Evolutionary conservation across 2,329 filamentous ascomycete genomes (phyloP).

Genomic region (Sclerotinia spermophila): DNA sequence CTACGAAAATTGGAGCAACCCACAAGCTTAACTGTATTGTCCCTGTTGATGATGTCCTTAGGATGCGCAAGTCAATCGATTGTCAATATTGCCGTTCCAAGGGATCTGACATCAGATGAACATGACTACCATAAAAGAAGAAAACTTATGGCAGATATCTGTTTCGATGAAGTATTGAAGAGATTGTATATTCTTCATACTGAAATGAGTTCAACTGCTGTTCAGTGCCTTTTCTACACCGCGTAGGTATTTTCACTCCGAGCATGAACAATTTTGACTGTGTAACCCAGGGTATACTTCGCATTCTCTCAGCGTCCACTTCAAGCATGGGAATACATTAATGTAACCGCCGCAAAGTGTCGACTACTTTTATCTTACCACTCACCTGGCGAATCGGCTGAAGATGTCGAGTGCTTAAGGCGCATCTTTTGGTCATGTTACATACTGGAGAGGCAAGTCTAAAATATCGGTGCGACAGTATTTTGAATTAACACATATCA

Average conservation of each 20-base stretch:
- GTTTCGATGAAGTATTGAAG: slow-evolving; percentile 41
- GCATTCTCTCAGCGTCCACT: slow-evolving; percentile 49
- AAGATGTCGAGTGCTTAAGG: slow-evolving; percentile 47
- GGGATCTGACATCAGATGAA: slow-evolving; percentile 31
- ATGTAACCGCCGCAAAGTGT: slow-evolving; percentile 48
- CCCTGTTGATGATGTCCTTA: slow-evolving; percentile 46
- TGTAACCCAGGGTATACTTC: slow-evolving; percentile 43
- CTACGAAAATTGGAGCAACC: neutral
- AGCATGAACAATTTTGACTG: neutral
- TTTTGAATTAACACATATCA: slow-evolving; percentile 26
- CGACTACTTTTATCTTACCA: slow-evolving; percentile 47
- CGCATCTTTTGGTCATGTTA: slow-evolving; percentile 55
- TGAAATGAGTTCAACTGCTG: slow-evolving; percentile 45
- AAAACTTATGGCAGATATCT: slow-evolving; percentile 29
- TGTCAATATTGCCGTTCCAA: slow-evolving; percentile 30
- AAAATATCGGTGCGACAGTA: neutral
- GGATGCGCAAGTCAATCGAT: slow-evolving; percentile 46
- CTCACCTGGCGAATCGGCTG: slow-evolving; percentile 35
- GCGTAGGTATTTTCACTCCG: slow-evolving; percentile 39
- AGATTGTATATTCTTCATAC: slow-evolving; percentile 46
- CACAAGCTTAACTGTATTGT: slow-evolving; percentile 38
- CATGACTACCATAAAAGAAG: slow-evolving; percentile 32
- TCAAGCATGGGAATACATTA: slow-evolving; percentile 52
- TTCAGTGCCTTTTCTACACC: slow-evolving; percentile 49
- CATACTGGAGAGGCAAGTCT: slow-evolving; percentile 47